Evolutionary conservation across 345 rosid genomes (phyloP).

Genomic region (Eucalyptus curtisii): DNA sequence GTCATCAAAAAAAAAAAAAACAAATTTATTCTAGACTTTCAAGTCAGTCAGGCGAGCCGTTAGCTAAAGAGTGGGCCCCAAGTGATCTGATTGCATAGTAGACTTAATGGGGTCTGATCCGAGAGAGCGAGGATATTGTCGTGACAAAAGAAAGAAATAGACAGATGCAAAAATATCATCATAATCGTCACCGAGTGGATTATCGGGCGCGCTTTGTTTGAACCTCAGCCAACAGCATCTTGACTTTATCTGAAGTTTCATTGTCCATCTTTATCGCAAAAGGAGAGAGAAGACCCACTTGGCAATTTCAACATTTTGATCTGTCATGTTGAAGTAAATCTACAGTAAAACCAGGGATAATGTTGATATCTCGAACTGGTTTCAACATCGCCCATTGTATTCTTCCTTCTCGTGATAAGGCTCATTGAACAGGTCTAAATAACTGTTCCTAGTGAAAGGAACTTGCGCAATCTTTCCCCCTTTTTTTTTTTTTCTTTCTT

Average conservation of each 20-base stretch:
- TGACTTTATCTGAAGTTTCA: not conserved
- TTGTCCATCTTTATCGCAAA: not conserved
- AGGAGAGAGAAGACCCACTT: not conserved
- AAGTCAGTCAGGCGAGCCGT: not conserved
- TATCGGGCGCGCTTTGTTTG: not conserved
- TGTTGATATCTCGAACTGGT: not conserved
- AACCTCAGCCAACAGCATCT: not conserved
- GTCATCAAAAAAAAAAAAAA: no score
- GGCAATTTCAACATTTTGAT: not conserved
- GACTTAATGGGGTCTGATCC: not conserved
- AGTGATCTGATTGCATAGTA: not conserved
- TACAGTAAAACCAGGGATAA: not conserved
- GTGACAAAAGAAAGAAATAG: not conserved
- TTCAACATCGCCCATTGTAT: not conserved
- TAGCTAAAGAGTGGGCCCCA: not conserved
- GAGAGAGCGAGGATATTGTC: not conserved
- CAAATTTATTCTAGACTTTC: not conserved
- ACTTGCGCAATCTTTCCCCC: not conserved
- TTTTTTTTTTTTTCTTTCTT: no score
- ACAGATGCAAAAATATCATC: not conserved
- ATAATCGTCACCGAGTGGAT: not conserved
- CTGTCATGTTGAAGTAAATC: not conserved
- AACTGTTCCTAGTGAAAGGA: not conserved
- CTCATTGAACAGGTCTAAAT: not conserved
- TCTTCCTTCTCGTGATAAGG: not conserved